Evolutionary conservation across 805 yeast genomes (phyloP).

Genomic region (Ogataea angusta): DNA sequence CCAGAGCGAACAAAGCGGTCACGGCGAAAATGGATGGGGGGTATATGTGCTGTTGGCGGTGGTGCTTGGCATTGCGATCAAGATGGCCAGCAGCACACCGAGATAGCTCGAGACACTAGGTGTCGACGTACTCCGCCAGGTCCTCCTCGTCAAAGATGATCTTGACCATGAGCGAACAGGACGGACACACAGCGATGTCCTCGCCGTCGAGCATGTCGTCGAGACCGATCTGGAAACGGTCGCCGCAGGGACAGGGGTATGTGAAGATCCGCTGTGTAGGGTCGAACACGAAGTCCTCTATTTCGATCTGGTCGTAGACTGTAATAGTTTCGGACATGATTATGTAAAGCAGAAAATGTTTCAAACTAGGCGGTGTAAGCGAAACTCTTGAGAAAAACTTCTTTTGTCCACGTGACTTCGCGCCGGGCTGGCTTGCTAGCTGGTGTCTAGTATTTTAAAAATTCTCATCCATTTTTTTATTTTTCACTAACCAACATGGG

Average conservation of each 20-base stretch:
- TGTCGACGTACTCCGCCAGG: slow-evolving; percentile 42
- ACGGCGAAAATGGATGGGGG: slow-evolving; percentile 1
- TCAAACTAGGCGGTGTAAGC: not conserved
- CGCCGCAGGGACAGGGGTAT: slow-evolving; percentile 99
- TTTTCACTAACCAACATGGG: slow-evolving; percentile 65
- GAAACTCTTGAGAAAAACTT: not conserved
- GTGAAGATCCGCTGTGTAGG: slow-evolving; percentile 76
- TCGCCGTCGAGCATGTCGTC: slow-evolving; percentile 90
- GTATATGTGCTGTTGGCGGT: slow-evolving; percentile 17
- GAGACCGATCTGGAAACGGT: slow-evolving; percentile 78
- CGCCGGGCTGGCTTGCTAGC: not conserved
- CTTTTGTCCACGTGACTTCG: slow-evolving; percentile 3
- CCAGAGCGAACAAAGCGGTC: slow-evolving; percentile 5
- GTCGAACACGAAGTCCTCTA: slow-evolving; percentile 94
- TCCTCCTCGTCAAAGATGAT: slow-evolving; percentile 79
- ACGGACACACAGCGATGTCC: slow-evolving; percentile 93
- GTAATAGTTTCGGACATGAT: slow-evolving; percentile 44
- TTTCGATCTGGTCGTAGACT: slow-evolving; percentile 91
- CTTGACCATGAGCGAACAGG: slow-evolving; percentile 89
- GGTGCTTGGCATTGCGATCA: slow-evolving; percentile 16
- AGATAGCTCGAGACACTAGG: slow-evolving; percentile 1
- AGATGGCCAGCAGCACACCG: slow-evolving; percentile 2
- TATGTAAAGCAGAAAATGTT: slow-evolving; percentile 4
- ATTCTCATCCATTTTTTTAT: slow-evolving; percentile 8
- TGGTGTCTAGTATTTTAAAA: slow-evolving; percentile 1